These are phyloP conservation scores for Marvania coccoides DNA, from an alignment of 139 green algal species.

Conservation along the genomic window DNA sequence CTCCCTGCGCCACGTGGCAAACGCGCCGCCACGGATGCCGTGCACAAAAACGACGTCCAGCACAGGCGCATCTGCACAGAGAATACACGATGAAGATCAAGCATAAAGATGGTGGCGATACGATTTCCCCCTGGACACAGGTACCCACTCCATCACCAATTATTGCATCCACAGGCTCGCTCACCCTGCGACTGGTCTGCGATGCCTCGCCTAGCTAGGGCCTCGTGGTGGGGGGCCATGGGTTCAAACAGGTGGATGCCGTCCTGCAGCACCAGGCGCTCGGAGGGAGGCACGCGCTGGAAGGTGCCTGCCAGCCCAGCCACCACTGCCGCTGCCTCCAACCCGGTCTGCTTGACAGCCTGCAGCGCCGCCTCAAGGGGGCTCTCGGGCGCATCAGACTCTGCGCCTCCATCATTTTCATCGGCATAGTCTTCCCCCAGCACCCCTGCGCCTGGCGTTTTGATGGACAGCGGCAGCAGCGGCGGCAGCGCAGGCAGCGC, in stretches of 20 bases:
- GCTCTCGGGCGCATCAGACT: too few species aligned
- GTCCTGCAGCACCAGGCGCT: conserved; percentile 38
- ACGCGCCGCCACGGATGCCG: conserved; percentile 77
- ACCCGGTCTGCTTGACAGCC: neutral
- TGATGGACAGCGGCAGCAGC: neutral
- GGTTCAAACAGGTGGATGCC: conserved; percentile 68
- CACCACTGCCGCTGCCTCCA: neutral
- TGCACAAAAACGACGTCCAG: conserved; percentile 87
- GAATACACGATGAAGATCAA: too few species aligned
- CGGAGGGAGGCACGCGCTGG: too few species aligned
- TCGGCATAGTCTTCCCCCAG: too few species aligned
- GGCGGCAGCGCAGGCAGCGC: neutral
- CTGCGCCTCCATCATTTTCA: too few species aligned
- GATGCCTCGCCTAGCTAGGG: conserved; percentile 29
- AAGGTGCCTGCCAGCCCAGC: neutral
- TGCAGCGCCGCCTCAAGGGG: conserved; percentile 2
- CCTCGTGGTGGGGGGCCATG: conserved; percentile 46
- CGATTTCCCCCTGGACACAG: too few species aligned
- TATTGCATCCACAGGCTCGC: neutral
- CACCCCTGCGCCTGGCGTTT: neutral
- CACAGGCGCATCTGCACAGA: conserved; percentile 22
- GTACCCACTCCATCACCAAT: neutral
- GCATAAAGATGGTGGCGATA: too few species aligned
- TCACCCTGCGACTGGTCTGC: conserved; percentile 8
- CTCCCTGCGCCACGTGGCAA: conserved; percentile 66